Evolutionary conservation across 1,284 basidiomycete genomes (phyloP), one percentile per base, ranked within the genome.

Genomic region (Peniophora sp.): DNA sequence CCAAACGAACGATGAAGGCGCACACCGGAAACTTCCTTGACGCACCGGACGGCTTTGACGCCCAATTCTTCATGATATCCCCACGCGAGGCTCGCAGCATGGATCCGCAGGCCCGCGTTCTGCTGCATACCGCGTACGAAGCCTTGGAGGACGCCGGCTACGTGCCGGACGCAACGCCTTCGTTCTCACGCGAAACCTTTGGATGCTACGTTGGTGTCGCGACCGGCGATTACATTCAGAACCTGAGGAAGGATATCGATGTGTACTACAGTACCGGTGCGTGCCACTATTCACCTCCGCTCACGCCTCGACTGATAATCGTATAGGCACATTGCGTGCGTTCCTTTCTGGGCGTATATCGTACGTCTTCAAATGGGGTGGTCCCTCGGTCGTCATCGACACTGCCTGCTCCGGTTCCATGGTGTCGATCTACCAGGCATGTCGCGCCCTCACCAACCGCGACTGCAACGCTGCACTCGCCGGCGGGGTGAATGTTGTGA

Each of bases 291-390:
- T 27, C 23, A 47, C 46, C 32, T 22, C 20, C 10, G 39, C 27
- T 45, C 24, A 37, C 20, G 36, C 18, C 23, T 10, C 12, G 14
- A 17, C 51, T 23, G 34, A 41, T 45, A 20, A 17, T n/a, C 18
- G 14, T 12, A 15, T 55, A 87, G 85, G 85, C 9, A 88, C 81
- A 0, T 59, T 88, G 35, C 74, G 69, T 37, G 76, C 84, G 3
- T 88, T 88, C 60, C 65, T 87, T 32, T 83, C 81, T 51, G 85
- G 85, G 22, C 79, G 83, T 27, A 71, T 88, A 49, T 83, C 85
- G 0, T 82, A 85, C 56, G 79, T 75, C 2, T 78, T 86, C 69
- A 71, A 78, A 53, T 70, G 85, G 48, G 70, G 81, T 36, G 85
- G 85, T 0, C 85, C 85, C 3, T 86, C 85, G 0, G 64, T 85